Evolutionary conservation across 2,329 filamentous ascomycete genomes (phyloP), one percentile per base, ranked within the genome.

Genomic region (Emericellopsis atlantica): DNA sequence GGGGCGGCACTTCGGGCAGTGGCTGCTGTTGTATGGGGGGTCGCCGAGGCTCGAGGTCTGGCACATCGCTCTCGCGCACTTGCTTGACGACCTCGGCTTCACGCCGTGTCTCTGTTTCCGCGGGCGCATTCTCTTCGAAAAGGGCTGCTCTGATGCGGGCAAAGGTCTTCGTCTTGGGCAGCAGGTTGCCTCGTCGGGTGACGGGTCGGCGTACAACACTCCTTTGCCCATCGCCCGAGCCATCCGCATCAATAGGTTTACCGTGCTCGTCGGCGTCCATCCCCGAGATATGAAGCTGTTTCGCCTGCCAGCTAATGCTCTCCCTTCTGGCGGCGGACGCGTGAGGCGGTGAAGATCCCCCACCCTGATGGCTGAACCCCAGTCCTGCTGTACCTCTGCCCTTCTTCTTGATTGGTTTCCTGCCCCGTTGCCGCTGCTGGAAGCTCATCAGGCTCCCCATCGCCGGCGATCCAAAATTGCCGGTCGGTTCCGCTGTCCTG

Each of bases 31-130:
- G 65, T 53, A 50, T 35, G 11, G 37, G 22, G 11, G 38, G 23
- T 24, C 41, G 22, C 14, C 57, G 57, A 43, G 58, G 65, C 43
- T 76, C 73, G 12, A 79, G 62, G 38, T 79, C 76, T 46, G 38
- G 39, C 6, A 81, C 73, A 52, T 95, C 89, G 51, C 82, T 90
- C 58, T 96, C 92, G 34, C 88, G 83, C 23, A 96, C 89, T 60
- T 95, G 92, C 39, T 87, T 84, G 46, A 98, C 87, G 5, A 96
- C 92, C 60, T 96, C 90, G 32, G 90, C 88, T 66, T 98, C 92
- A 32, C 88, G 81, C 40, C 84, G 81, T 43, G 87, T 79, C 59
- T 98, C 92, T 34, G 83, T 82, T 51, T 98, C 92, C 9, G 94
- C 70, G 0, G 92, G 92, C 0, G 88, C 79, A 14, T 77, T 75